phyloP scores from a whole-genome alignment of 208 protist genomes.

The Wallacemonas sp. region DNA sequence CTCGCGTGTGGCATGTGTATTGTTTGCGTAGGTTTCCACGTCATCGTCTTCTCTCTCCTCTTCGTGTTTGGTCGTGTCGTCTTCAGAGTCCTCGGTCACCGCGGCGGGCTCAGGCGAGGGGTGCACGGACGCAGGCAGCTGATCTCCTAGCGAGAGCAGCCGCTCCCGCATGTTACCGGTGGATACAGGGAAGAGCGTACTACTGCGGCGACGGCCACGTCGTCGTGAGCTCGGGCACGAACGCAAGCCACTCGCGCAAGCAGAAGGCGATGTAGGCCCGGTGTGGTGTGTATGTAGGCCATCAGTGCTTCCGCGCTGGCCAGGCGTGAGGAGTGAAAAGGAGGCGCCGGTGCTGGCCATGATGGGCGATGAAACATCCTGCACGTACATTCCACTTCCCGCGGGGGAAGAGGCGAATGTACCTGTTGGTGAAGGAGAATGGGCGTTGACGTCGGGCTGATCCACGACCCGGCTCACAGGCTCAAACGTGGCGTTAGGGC shows the following conservation, averaged over 20 bases:
- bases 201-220: background rate
- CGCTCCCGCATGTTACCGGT: background rate
- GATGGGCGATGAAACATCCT: background rate
- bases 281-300: too few relatives aligned
- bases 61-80: background rate
- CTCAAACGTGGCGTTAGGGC: too few relatives aligned
- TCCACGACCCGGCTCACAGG: too few relatives aligned
- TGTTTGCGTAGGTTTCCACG: too few relatives aligned
- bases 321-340: background rate
- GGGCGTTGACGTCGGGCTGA: too few relatives aligned
- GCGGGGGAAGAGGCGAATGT: background rate
- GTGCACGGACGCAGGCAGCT: background rate
- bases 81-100: background rate
- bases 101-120: background rate
- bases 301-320: too few relatives aligned
- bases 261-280: background rate
- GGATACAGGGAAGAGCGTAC: background rate
- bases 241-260: background rate
- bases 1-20: too few relatives aligned
- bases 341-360: background rate
- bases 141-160: slow-evolving; percentile 10
- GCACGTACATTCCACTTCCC: background rate
- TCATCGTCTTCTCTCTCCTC: background rate
- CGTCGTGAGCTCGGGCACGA: background rate
- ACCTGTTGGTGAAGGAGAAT: slow-evolving; percentile 4